phyloP scores from a whole-genome alignment of 371 early-diverging fungal genomes.

The Lichtheimia ramosa region DNA sequence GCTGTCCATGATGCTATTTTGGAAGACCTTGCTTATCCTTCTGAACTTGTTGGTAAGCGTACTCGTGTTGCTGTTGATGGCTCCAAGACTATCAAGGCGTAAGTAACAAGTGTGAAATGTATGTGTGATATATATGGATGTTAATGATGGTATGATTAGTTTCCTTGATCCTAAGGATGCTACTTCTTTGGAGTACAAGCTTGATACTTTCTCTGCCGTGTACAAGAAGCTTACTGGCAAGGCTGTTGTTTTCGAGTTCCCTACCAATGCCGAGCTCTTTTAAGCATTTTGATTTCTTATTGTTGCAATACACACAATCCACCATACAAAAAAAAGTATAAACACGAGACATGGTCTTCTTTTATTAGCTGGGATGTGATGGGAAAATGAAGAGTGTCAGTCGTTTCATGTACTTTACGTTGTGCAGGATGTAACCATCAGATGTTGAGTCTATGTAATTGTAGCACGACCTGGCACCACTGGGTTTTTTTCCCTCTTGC shows the following conservation, averaged over 20 bases:
- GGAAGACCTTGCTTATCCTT: conserved; percentile 96
- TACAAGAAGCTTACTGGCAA: conserved; percentile 97
- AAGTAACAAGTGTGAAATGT: conserved; percentile 42
- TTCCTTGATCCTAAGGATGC: conserved; percentile 97
- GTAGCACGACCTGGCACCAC: neutral
- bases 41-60: conserved; percentile 97
- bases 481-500: conserved; percentile 1
- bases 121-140: neutral
- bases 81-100: conserved; percentile 90
- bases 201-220: conserved; percentile 94
- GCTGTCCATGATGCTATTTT: conserved; percentile 94
- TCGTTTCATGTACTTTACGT: conserved; percentile 2
- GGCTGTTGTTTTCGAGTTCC: conserved; percentile 97
- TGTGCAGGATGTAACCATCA: conserved; percentile 2
- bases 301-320: neutral
- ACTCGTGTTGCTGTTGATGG: conserved; percentile 95
- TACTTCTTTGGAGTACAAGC: conserved; percentile 96
- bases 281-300: neutral
- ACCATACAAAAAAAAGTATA: conserved; percentile 47
- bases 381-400: conserved; percentile 88
- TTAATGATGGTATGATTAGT: conserved; percentile 23
- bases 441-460: too few species aligned
- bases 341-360: conserved; percentile 74
- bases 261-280: conserved; percentile 43
- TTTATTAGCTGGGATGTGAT: too few species aligned